These are phyloP conservation scores for Cyclospora cayetanensis DNA, from an alignment of 169 alveolate genomes.

Conservation along the genomic window DNA sequence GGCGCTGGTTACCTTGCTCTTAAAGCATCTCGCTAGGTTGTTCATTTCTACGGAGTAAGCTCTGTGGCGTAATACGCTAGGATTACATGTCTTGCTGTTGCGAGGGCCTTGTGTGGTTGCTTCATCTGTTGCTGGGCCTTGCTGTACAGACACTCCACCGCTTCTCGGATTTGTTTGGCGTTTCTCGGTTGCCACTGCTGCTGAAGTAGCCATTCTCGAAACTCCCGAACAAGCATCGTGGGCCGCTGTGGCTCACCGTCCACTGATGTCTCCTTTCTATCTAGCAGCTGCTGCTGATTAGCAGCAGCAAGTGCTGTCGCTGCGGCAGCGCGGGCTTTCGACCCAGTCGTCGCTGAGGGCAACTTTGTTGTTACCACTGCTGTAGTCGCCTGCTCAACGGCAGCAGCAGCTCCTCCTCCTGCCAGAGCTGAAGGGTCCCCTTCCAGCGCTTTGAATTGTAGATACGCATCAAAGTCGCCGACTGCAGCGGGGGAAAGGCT, in stretches of 20 bases:
- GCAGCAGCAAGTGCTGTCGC: not conserved
- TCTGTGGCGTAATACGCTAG: not conserved
- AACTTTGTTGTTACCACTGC: not conserved
- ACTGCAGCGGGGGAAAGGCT: slow-evolving; percentile 2
- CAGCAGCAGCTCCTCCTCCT: not conserved
- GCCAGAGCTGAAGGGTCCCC: too few species aligned
- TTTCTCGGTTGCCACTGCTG: not conserved
- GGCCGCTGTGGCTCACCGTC: not conserved
- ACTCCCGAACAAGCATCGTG: not conserved
- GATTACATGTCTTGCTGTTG: slow-evolving; percentile 9
- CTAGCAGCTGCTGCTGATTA: not conserved
- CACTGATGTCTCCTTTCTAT: not conserved
- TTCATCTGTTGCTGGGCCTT: too few species aligned
- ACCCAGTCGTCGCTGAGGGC: not conserved
- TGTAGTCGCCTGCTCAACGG: not conserved
- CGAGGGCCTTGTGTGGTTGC: too few species aligned
- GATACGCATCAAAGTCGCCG: not conserved
- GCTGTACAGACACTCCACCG: slow-evolving; percentile 30
- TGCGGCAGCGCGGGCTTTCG: not conserved
- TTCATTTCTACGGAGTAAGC: not conserved
- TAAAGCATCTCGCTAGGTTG: not conserved
- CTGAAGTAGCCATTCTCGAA: not conserved
- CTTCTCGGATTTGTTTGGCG: not conserved
- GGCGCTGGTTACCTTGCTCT: not conserved
- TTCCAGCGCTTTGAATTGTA: not conserved